phyloP scores from a whole-genome alignment of 2,329 filamentous ascomycete genomes.

The Paramyrothecium sp. region DNA sequence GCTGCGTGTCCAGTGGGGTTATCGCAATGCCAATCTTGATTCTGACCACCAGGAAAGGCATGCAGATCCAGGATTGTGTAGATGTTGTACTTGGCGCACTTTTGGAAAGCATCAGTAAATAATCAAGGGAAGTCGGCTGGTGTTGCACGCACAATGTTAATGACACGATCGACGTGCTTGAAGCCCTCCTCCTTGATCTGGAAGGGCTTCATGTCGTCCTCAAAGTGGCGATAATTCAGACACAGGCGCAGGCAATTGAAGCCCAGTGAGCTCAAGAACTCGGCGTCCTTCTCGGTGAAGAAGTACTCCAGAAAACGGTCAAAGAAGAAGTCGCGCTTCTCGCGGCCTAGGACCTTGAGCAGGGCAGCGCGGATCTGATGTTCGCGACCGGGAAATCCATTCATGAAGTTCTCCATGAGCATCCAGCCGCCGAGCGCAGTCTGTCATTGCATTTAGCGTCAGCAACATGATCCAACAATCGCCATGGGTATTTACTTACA shows the following conservation, averaged over 20 bases:
- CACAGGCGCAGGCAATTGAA: slow-evolving; percentile 57
- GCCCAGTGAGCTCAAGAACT: slow-evolving; percentile 52
- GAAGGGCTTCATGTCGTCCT: slow-evolving; percentile 49
- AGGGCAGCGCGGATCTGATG: slow-evolving; percentile 52
- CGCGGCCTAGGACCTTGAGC: slow-evolving; percentile 48
- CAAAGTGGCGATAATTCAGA: slow-evolving; percentile 58
- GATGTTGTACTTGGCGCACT: slow-evolving; percentile 37
- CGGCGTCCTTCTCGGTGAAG: slow-evolving; percentile 55
- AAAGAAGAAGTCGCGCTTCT: slow-evolving; percentile 60
- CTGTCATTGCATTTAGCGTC: slow-evolving; percentile 5
- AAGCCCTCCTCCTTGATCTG: slow-evolving; percentile 48
- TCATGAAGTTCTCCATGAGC: slow-evolving; percentile 62
- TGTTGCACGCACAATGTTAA: slow-evolving; percentile 30
- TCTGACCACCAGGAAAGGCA: slow-evolving; percentile 42
- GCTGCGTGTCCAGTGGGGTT: slow-evolving; percentile 33
- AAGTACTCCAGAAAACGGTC: slow-evolving; percentile 57
- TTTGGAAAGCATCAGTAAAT: neutral
- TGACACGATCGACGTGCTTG: slow-evolving; percentile 46
- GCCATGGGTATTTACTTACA: slow-evolving; percentile 9
- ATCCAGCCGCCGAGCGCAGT: slow-evolving; percentile 26
- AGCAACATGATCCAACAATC: neutral
- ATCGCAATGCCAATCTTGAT: slow-evolving; percentile 45
- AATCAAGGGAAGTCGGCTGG: neutral
- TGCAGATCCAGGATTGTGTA: slow-evolving; percentile 46
- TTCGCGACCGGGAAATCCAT: slow-evolving; percentile 57